Conservation (phyloP, 768 basidiomycete genomes). For the Gautieria morchelliformis region DNA sequence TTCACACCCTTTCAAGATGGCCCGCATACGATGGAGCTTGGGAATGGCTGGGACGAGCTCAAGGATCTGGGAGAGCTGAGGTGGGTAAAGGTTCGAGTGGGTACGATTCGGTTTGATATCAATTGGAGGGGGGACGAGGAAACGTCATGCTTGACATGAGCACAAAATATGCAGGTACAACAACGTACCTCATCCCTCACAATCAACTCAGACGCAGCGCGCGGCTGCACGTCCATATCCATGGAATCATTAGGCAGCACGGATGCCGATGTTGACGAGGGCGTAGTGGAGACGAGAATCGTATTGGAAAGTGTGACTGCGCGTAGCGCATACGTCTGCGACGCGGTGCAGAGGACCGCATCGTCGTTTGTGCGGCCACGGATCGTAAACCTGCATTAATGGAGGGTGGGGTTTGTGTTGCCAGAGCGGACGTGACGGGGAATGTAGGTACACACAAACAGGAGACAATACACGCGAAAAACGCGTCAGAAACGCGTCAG, state of each 20-base stretch:
- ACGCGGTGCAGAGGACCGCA: conserved; percentile 79
- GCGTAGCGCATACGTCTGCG: conserved; percentile 74
- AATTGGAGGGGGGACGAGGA: too few species aligned
- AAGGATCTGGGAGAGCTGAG: conserved; percentile 52
- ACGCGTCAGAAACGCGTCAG: not conserved
- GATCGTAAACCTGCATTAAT: conserved; percentile 48
- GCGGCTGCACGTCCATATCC: not conserved
- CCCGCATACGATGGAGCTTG: conserved; percentile 55
- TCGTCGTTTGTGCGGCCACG: conserved; percentile 78
- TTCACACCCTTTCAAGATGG: conserved; percentile 50
- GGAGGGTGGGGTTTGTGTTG: not conserved
- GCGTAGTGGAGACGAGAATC: conserved; percentile 59
- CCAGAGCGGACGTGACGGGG: not conserved
- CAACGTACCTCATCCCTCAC: conserved; percentile 1
- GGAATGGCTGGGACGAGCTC: conserved; percentile 77
- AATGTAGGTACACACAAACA: not conserved
- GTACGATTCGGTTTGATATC: not conserved
- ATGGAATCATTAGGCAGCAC: conserved; percentile 6
- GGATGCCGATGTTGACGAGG: conserved; percentile 14
- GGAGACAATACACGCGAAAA: not conserved
- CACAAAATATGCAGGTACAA: not conserved
- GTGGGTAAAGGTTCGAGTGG: too few species aligned
- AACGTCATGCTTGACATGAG: not conserved
- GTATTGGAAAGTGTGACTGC: conserved; percentile 88
- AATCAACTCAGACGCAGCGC: not conserved